Evolutionary conservation across 2,329 filamentous ascomycete genomes (phyloP).

Genomic region (Calonectria multiphialidica): DNA sequence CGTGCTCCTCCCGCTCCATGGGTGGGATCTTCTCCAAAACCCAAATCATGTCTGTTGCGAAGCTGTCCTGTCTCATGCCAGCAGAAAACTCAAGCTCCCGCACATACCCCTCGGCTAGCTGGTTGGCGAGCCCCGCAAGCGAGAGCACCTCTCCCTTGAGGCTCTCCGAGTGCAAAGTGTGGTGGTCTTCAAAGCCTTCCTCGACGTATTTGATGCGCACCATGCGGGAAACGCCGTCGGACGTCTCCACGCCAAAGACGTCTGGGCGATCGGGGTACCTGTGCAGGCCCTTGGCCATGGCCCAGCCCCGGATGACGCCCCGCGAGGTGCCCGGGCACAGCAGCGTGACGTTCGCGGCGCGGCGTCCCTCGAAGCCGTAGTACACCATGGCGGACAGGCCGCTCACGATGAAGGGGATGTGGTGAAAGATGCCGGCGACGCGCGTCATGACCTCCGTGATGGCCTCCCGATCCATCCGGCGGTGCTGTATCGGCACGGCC

Average conservation of each 20-base stretch:
- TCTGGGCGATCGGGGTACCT: slow-evolving; percentile 40
- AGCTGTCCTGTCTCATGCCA: slow-evolving; percentile 28
- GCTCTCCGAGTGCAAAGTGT: slow-evolving; percentile 33
- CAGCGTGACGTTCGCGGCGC: slow-evolving; percentile 52
- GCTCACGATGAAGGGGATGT: slow-evolving; percentile 60
- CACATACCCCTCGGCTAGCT: slow-evolving; percentile 50
- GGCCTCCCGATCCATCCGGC: slow-evolving; percentile 43
- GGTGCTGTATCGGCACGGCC: slow-evolving; percentile 18
- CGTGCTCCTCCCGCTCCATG: slow-evolving; percentile 32
- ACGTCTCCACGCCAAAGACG: slow-evolving; percentile 52
- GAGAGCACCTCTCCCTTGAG: slow-evolving; percentile 46
- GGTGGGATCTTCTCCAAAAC: slow-evolving; percentile 48
- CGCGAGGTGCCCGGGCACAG: slow-evolving; percentile 52
- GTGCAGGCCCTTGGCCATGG: slow-evolving; percentile 48
- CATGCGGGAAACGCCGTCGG: slow-evolving; percentile 43
- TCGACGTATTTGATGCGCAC: slow-evolving; percentile 54
- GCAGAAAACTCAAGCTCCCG: slow-evolving; percentile 33
- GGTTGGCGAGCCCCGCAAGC: slow-evolving; percentile 50
- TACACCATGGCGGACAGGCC: slow-evolving; percentile 59
- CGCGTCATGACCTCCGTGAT: slow-evolving; percentile 53
- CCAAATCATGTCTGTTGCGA: slow-evolving; percentile 50
- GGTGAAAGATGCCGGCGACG: slow-evolving; percentile 54
- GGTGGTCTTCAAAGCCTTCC: slow-evolving; percentile 46
- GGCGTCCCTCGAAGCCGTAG: slow-evolving; percentile 53
- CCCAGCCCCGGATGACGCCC: slow-evolving; percentile 57